These are phyloP conservation scores for Trichothecium sympodiale DNA, from an alignment of 2,329 filamentous ascomycete genomes.

Conservation along the genomic window DNA sequence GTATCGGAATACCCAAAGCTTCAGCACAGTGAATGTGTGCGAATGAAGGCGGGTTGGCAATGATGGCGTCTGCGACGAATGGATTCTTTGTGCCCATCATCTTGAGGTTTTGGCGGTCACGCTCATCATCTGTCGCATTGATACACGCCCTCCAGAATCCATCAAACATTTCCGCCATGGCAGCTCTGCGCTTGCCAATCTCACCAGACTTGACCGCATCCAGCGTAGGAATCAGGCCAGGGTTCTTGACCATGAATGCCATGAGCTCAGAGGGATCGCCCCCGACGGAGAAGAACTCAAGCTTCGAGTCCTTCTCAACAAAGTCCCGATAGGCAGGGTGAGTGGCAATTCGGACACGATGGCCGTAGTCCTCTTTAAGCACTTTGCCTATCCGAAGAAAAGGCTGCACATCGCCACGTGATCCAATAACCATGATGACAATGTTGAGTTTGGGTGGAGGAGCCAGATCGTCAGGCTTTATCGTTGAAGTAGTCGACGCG, in stretches of 20 bases:
- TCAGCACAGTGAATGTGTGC: slow-evolving; percentile 73
- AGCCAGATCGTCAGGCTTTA: slow-evolving; percentile 13
- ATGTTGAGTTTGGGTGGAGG: slow-evolving; percentile 55
- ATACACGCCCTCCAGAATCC: slow-evolving; percentile 75
- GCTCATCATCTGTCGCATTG: slow-evolving; percentile 56
- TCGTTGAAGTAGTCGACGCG: slow-evolving; percentile 13
- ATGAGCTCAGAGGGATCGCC: slow-evolving; percentile 73
- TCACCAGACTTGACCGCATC: slow-evolving; percentile 65
- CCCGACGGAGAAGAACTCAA: slow-evolving; percentile 74
- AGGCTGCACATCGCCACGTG: slow-evolving; percentile 69
- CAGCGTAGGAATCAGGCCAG: slow-evolving; percentile 63
- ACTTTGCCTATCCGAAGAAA: slow-evolving; percentile 67
- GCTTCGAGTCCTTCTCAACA: slow-evolving; percentile 57
- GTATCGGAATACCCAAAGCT: slow-evolving; percentile 63
- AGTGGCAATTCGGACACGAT: slow-evolving; percentile 67
- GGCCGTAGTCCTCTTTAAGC: slow-evolving; percentile 58
- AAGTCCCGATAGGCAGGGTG: slow-evolving; percentile 70
- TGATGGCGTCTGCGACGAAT: slow-evolving; percentile 69
- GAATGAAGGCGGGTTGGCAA: slow-evolving; percentile 72
- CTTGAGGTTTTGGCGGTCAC: slow-evolving; percentile 46
- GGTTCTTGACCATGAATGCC: slow-evolving; percentile 85
- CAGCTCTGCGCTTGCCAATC: slow-evolving; percentile 52
- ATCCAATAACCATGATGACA: slow-evolving; percentile 76
- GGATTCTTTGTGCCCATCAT: slow-evolving; percentile 52
- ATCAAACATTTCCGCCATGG: slow-evolving; percentile 74